These are phyloP conservation scores for Argentina anserina DNA, from an alignment of 306 rosid species.

Conservation along the genomic window DNA sequence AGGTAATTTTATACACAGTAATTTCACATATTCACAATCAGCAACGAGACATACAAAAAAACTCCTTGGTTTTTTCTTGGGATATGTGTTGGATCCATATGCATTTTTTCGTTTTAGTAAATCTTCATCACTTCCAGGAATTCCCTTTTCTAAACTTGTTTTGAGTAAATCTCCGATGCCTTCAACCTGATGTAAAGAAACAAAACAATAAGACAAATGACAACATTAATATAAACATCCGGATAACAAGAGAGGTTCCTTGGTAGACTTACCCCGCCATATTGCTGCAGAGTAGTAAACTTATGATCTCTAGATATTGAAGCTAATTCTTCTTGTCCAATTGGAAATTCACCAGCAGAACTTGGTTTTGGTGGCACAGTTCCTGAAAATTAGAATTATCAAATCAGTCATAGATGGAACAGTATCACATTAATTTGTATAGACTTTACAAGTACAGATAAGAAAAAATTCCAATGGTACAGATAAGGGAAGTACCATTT, in stretches of 20 bases:
- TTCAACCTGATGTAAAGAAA: slow-evolving; percentile 51
- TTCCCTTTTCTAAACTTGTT: slow-evolving; percentile 76
- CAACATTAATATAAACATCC: slow-evolving; percentile 1
- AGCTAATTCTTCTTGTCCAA: slow-evolving; percentile 71
- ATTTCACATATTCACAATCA: slow-evolving; percentile 12
- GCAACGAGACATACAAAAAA: slow-evolving; percentile 68
- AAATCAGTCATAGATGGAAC: not conserved
- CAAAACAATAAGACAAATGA: slow-evolving; percentile 10
- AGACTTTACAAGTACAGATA: not conserved
- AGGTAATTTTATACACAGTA: not conserved
- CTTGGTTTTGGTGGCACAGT: slow-evolving; percentile 19
- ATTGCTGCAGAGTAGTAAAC: slow-evolving; percentile 39
- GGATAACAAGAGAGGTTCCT: slow-evolving; percentile 2
- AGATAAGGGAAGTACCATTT: slow-evolving; percentile 55
- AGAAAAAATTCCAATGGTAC: not conserved
- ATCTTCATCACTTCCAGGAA: slow-evolving; percentile 69
- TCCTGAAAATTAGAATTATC: slow-evolving; percentile 35
- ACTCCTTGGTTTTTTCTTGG: slow-evolving; percentile 74
- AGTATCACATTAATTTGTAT: not conserved
- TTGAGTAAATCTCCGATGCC: slow-evolving; percentile 60
- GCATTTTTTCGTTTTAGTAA: slow-evolving; percentile 58
- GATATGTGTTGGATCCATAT: slow-evolving; percentile 85
- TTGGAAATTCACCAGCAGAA: slow-evolving; percentile 56
- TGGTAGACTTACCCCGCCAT: slow-evolving; percentile 72
- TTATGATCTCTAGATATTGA: slow-evolving; percentile 73